Evolutionary conservation across 495 filamentous ascomycete genomes (phyloP), one percentile per base, ranked within the genome.

Genomic region (Hypoxylon perforatum): DNA sequence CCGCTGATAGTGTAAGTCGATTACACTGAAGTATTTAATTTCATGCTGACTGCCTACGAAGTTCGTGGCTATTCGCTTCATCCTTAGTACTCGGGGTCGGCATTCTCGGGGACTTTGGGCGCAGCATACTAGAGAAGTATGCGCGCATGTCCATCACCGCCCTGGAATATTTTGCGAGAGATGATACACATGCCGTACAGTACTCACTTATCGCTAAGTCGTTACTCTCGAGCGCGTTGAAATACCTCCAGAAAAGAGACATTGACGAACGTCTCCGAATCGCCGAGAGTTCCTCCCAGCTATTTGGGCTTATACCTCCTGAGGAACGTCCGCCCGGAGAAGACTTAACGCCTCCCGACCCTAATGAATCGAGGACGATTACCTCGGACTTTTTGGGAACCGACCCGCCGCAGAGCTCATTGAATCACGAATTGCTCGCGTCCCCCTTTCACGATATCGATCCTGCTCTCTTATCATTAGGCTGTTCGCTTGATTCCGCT

Each of bases 41-140:
- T 23, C 10, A 4, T 42, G 14, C 50, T 57, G 36, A 58, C 15
- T 3, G 4, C 7, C 17, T 33, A 9, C 5, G 4, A 44, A 80
- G 79, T 6, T 80, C 80, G 1, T 82, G 80, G 80, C 65, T 82
- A 1, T 82, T 82, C 67, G 80, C 79, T 5, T 76, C 80, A 4
- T 81, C 80, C 2, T 71, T 82, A 4, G 79, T 82, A 11, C 77
- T 82, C 11, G 78, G 80, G 3, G 69, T 80, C 8, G 79, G 80
- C 15, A 74, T 81, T 1, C 59, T 82, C 0, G 79, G 79, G 3
- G 73, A 75, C 0, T 82, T 82, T 44, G 79, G 80, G 4, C 79
- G 79, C 46, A 73, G 79, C 46, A 73, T 80, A 25, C 74, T 82
- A 2, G 80, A 81, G 45, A 82, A 80, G 47, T 73, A 79, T 45